Conservation (phyloP, 306 rosid species). For the Sindora glabra region DNA sequence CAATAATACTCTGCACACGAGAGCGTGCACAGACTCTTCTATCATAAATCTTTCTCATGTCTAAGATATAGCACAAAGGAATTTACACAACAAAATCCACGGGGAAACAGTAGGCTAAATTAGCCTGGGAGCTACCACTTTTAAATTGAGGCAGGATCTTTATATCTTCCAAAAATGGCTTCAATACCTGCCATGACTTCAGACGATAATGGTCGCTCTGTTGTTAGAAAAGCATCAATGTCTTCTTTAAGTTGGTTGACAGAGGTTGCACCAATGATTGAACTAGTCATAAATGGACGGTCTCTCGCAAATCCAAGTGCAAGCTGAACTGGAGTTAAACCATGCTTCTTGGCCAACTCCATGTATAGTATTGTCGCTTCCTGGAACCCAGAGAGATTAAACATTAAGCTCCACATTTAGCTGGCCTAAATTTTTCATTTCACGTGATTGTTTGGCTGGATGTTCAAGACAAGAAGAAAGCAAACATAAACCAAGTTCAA, state of each 20-base stretch:
- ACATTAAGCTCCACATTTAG: not conserved
- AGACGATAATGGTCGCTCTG: conserved; percentile 61
- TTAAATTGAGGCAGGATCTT: conserved; percentile 58
- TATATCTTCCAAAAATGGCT: conserved; percentile 58
- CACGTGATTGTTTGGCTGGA: not conserved
- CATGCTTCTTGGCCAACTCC: conserved; percentile 64
- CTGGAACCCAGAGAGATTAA: conserved; percentile 32
- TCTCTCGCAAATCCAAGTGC: conserved; percentile 87
- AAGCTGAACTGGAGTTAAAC: conserved; percentile 62
- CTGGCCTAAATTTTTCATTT: not conserved
- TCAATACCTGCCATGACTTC: conserved; percentile 61
- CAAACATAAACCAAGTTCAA: not conserved
- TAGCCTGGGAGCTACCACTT: not conserved
- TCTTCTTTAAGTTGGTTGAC: conserved; percentile 74
- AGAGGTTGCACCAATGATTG: conserved; percentile 86
- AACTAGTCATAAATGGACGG: conserved; percentile 80
- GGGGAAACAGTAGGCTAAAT: not conserved
- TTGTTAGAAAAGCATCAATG: conserved; percentile 55
- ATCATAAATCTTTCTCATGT: too few species aligned
- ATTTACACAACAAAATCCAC: too few species aligned
- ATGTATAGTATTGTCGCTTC: conserved; percentile 61
- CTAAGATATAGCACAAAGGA: too few species aligned
- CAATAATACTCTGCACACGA: too few species aligned
- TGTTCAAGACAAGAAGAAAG: not conserved
- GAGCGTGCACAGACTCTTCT: too few species aligned